Conservation (phyloP, 129 eudicot genomes). For the Flaveria linearis region DNA sequence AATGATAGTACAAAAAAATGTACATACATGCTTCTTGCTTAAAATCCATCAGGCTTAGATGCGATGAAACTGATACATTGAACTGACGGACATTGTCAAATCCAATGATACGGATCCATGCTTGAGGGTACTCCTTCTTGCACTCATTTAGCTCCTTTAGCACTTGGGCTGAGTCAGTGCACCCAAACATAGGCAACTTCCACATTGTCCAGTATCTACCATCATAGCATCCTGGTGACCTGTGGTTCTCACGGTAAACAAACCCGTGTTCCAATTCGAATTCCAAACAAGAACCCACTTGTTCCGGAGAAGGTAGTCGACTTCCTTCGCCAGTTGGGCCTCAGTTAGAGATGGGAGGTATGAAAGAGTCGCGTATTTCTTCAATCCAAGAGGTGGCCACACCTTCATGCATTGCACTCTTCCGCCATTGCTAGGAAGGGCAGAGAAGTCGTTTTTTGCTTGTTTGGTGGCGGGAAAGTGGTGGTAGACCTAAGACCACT, state of each 20-base stretch:
- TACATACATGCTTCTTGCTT: neutral
- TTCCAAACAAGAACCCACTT: constrained; percentile 80
- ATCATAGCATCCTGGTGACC: constrained; percentile 66
- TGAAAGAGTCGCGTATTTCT: constrained; percentile 72
- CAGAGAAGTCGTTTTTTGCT: constrained; percentile 34
- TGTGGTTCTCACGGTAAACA: constrained; percentile 58
- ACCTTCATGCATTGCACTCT: constrained; percentile 66
- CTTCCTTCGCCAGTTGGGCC: constrained; percentile 34
- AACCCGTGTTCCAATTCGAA: constrained; percentile 45
- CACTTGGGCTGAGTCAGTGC: constrained; percentile 63
- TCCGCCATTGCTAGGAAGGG: constrained; percentile 54
- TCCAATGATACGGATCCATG: constrained; percentile 61
- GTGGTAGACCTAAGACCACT: constrained; percentile 51
- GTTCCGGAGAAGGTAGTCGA: constrained; percentile 56
- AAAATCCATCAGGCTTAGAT: constrained; percentile 46
- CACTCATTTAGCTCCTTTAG: constrained; percentile 49
- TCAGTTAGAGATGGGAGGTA: constrained; percentile 52
- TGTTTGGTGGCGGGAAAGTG: constrained; percentile 44
- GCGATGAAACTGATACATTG: constrained; percentile 77
- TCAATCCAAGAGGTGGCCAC: constrained; percentile 61
- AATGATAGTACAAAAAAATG: constrained; percentile 2
- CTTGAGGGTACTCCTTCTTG: constrained; percentile 50
- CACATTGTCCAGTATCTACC: constrained; percentile 89
- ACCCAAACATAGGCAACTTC: constrained; percentile 84
- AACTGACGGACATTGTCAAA: constrained; percentile 74